Evolutionary conservation across 805 yeast genomes (phyloP).

Genomic region (Ascoidea tarda): DNA sequence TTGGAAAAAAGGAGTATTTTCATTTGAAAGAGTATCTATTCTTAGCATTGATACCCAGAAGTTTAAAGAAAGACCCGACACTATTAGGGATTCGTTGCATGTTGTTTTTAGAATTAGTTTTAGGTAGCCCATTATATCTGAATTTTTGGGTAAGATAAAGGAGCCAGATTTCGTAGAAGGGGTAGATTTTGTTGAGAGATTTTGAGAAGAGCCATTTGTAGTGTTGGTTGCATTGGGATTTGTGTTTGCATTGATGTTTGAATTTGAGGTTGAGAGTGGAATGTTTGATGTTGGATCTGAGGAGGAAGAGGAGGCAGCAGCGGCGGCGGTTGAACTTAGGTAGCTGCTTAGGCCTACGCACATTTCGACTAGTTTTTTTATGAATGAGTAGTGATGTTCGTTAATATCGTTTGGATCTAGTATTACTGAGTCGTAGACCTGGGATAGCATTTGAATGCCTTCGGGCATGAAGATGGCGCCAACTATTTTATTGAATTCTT

Average conservation of each 20-base stretch:
- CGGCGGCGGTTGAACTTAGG: slow-evolving; percentile 31
- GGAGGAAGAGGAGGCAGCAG: slow-evolving; percentile 12
- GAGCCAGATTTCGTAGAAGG: slow-evolving; percentile 3
- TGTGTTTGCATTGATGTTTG: neutral
- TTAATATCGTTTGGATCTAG: slow-evolving; percentile 62
- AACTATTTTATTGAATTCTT: slow-evolving; percentile 65
- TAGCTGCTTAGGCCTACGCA: slow-evolving; percentile 76
- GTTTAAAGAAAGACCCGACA: slow-evolving; percentile 80
- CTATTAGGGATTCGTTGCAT: slow-evolving; percentile 71
- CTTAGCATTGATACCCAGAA: slow-evolving; percentile 90
- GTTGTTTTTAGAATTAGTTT: slow-evolving; percentile 70
- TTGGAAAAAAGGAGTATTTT: slow-evolving; percentile 10
- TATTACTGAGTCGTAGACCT: slow-evolving; percentile 39
- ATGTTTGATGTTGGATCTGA: neutral
- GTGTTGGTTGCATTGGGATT: too few relatives aligned
- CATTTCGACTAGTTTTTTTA: slow-evolving; percentile 89
- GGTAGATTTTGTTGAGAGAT: too few relatives aligned
- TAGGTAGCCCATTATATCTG: slow-evolving; percentile 58
- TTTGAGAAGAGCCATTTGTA: too few relatives aligned
- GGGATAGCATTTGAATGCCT: slow-evolving; percentile 57
- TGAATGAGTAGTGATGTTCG: slow-evolving; percentile 65
- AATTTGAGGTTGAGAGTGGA: neutral
- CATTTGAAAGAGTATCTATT: slow-evolving; percentile 48
- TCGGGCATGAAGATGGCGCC: slow-evolving; percentile 63
- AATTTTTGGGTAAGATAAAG: slow-evolving; percentile 27